Evolutionary conservation across 2,329 filamentous ascomycete genomes (phyloP), one percentile per base, ranked within the genome.

Genomic region (Dothidotthia symphoricarpi): DNA sequence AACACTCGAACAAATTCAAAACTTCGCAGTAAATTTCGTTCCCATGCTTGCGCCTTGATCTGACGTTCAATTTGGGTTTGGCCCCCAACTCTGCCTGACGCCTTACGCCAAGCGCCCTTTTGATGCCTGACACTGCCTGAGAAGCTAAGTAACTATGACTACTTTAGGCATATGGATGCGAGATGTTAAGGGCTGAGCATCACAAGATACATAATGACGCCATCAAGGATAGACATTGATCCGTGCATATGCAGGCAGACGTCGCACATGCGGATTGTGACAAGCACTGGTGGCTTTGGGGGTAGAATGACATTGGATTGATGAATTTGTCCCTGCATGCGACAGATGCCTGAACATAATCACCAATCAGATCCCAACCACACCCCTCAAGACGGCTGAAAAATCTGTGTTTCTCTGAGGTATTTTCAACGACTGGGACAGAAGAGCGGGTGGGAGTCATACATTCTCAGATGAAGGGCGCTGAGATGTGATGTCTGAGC

Each of bases 31-130:
- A 13, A 10, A 9, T 12, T 11, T 31, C 24, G 2, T n/a, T 24
- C 10, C n/a, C 8, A 19, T 9, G 28, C 24, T 17, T 17, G 22
- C 35, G 28, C 14, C 28, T 3, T 28, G 10, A 31, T 11, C 16
- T 45, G 42, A 38, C 6, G 38, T 39, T 24, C 22, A 25, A 11
- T 34, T 45, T 45, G 31, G 26, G 38, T 45, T 45, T 42, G 10
- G 34, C 34, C 39, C 34, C 35, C 31, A 27, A 15, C n/a, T 15
- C 15, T 24, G 32, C 14, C 41, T 25, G 31, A 24, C 14, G 24
- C 27, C 31, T 24, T n/a, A 28, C 24, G 13, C 16, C 16, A 14
- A 14, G 14, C 35, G 31, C 31, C 33, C 30, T 41, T 28, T 39
- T 34, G 31, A 28, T 33, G 42, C 42, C 42, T 45, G 19, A 22